Base-by-base conservation (phyloP, 2,329 filamentous ascomycete species). In the Alternaria sp. region DNA sequence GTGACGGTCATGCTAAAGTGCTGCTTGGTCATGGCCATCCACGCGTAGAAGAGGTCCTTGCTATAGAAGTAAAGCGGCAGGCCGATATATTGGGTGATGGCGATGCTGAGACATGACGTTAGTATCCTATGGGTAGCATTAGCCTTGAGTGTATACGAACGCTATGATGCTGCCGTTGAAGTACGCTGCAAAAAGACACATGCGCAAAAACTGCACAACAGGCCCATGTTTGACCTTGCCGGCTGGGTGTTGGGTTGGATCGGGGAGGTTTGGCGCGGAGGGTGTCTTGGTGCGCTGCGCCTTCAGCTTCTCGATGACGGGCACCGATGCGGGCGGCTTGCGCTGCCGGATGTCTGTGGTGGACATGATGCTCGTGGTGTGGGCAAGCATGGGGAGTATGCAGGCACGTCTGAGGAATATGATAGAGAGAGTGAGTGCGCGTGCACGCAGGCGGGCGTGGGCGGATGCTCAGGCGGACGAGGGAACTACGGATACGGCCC, bases 21-120 rank as follows among this genome's bases (percentile, higher is more conserved):
- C 74, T 92, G 88, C 81, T 97, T 97, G n/a, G 92, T 94, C 76
- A 94, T 83, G 56, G 92, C 89, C 88, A 96, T 94, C 83, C 91
- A 96, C 65, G 91, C 87, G 80, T 96, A 92, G 83, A 91, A 97
- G 71, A 90, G 85, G 61, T 93, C 89, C 69, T 87, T 88, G 80
- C 90, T 90, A 77, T 92, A 81, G 67, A 88, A 88, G 77, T 96
- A 96, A 9, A 96, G 82, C 14, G 92, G 92, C 0, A 86, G 75
- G 54, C 92, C 92, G 65, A 96, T 80, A 55, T 92, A 82, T 77
- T 97, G 93, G 8, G 92, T 91, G 8, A 87, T 70, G 71, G 89
- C 84, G 73, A 85, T 83, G 69, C 81, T 83, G 72, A 68, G 46
- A 21, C 20, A 58, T 37, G 58, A 63, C 44, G 67, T 78, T 66